Conservation (phyloP, 495 filamentous ascomycete species). For the Lophium mytilinum region DNA sequence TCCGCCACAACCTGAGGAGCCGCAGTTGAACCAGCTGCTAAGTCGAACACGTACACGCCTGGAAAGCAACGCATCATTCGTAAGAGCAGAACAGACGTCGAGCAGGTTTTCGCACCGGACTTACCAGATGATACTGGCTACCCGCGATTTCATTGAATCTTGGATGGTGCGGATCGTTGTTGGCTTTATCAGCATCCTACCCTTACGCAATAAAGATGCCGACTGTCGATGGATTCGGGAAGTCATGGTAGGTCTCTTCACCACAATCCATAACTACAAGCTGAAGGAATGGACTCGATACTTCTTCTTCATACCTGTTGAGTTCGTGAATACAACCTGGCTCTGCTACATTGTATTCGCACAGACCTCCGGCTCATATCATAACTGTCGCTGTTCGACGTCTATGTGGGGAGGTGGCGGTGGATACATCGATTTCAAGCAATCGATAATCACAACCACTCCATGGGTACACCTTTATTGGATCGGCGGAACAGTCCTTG, state of each 20-base stretch:
- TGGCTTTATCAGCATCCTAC: not conserved
- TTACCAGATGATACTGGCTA: not conserved
- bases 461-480: constrained; percentile 26
- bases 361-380: constrained; percentile 32
- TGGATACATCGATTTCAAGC: constrained; percentile 30
- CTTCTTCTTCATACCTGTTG: constrained; percentile 25
- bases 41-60: constrained; percentile 1
- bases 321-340: constrained; percentile 27
- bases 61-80: constrained; percentile 16
- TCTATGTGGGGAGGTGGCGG: constrained; percentile 21
- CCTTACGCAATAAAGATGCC: not conserved
- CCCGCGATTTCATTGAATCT: constrained; percentile 1
- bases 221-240: not conserved
- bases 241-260: not conserved
- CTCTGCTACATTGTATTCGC: constrained; percentile 29
- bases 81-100: not conserved
- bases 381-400: constrained; percentile 29
- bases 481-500: constrained; percentile 29
- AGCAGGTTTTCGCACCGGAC: not conserved
- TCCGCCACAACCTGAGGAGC: constrained; percentile 5
- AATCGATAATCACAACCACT: constrained; percentile 15
- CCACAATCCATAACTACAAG: not conserved
- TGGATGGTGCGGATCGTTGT: not conserved
- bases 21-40: not conserved
- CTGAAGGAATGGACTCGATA: constrained; percentile 17